Evolutionary conservation across 768 basidiomycete species (phyloP).

Genomic region (Thelephora ganbajun): DNA sequence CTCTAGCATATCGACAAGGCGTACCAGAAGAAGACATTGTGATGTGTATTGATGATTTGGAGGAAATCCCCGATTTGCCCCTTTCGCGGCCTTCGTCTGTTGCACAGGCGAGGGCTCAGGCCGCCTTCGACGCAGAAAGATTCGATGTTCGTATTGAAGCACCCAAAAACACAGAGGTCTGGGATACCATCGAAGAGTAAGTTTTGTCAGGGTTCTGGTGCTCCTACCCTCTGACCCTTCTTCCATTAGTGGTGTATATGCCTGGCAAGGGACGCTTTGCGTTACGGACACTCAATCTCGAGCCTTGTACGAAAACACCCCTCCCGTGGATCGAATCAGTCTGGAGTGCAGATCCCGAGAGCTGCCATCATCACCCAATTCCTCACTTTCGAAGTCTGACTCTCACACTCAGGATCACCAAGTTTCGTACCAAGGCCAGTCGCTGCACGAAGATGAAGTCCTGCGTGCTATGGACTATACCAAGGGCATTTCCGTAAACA

Average conservation of each 20-base stretch:
- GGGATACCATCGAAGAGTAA: background rate
- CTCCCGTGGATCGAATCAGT: background rate
- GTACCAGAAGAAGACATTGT: background rate
- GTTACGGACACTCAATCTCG: background rate
- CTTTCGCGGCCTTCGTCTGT: background rate
- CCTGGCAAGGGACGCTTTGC: background rate
- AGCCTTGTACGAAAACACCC: background rate
- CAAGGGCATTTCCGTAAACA: background rate
- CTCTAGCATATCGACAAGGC: background rate
- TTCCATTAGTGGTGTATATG: background rate
- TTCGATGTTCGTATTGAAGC: background rate
- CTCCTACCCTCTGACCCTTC: background rate
- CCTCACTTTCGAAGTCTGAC: background rate
- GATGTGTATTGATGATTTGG: background rate
- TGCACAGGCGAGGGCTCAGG: background rate
- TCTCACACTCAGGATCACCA: background rate
- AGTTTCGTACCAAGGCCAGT: background rate
- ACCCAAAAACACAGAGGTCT: background rate
- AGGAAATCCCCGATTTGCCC: background rate
- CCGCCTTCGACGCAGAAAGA: background rate
- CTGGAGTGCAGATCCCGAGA: background rate
- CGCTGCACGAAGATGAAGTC: background rate
- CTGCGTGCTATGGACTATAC: background rate
- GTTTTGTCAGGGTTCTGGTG: background rate
- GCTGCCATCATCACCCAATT: background rate